phyloP scores from a whole-genome alignment of 1,284 basidiomycete genomes.

The Flammula alnicola region DNA sequence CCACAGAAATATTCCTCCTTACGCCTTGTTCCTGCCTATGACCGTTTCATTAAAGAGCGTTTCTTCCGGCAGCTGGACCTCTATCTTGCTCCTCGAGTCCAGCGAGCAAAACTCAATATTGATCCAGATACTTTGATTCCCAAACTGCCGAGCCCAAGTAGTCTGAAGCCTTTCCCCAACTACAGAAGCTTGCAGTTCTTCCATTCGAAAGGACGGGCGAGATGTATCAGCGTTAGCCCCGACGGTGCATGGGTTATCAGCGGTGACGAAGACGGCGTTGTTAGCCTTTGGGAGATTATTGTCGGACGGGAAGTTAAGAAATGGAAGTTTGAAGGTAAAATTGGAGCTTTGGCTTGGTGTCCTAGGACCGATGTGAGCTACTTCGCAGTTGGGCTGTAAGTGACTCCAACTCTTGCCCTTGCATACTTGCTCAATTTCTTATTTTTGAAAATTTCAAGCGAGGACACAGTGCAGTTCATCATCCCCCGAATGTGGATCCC shows the following conservation, averaged over 20 bases:
- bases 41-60: conserved; percentile 91
- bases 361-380: conserved; percentile 85
- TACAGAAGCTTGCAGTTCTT: conserved; percentile 77
- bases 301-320: conserved; percentile 90
- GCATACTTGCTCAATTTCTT: conserved; percentile 7
- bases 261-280: conserved; percentile 89
- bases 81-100: conserved; percentile 94
- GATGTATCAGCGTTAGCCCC: conserved; percentile 84
- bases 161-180: conserved; percentile 93
- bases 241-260: conserved; percentile 92
- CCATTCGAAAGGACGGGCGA: conserved; percentile 74
- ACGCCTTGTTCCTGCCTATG: conserved; percentile 91
- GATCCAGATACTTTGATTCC: conserved; percentile 93
- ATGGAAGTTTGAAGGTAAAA: conserved; percentile 84
- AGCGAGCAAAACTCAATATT: conserved; percentile 86
- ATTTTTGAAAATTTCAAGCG: conserved; percentile 48
- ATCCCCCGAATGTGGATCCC: conserved; percentile 75
- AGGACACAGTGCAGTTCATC: conserved; percentile 82
- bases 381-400: conserved; percentile 84
- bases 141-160: conserved; percentile 93
- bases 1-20: conserved; percentile 88
- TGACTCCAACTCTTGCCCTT: conserved; percentile 22
- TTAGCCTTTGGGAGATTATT: conserved; percentile 93
- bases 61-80: conserved; percentile 96
- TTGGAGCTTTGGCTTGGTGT: conserved; percentile 93